These are phyloP conservation scores for Hypoxylon sp. DNA, from an alignment of 2,329 filamentous ascomycete genomes.

Conservation along the genomic window DNA sequence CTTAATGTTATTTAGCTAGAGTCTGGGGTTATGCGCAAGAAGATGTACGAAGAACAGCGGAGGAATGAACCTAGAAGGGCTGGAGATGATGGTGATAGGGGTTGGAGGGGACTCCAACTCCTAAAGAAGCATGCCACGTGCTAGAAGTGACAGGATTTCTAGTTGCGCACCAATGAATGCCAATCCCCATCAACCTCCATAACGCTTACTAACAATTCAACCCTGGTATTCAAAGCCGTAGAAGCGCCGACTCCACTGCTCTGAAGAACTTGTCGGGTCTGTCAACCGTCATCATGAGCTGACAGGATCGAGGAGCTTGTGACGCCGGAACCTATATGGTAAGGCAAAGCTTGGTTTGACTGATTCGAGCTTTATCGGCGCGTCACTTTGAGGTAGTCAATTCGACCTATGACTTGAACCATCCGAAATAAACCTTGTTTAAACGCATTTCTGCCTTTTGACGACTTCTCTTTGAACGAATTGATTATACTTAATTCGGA, in stretches of 20 bases:
- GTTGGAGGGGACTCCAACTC: slow-evolving; percentile 24
- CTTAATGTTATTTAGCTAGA: slow-evolving; percentile 29
- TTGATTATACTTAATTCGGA: slow-evolving; percentile 9
- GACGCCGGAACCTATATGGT: background rate
- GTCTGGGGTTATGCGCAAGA: slow-evolving; percentile 13
- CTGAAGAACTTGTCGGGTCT: slow-evolving; percentile 19
- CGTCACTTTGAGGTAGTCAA: slow-evolving; percentile 4
- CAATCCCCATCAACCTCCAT: slow-evolving; percentile 21
- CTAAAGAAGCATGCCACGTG: slow-evolving; percentile 34
- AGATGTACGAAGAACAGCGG: slow-evolving; percentile 5
- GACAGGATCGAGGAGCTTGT: slow-evolving; percentile 3
- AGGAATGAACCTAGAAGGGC: slow-evolving; percentile 18
- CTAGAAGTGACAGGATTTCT: slow-evolving; percentile 22
- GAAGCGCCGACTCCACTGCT: slow-evolving; percentile 40
- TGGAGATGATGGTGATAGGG: slow-evolving; percentile 13
- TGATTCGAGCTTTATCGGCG: slow-evolving; percentile 12
- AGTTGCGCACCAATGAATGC: slow-evolving; percentile 40
- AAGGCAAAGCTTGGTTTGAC: slow-evolving; percentile 5
- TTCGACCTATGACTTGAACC: slow-evolving; percentile 13
- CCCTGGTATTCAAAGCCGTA: slow-evolving; percentile 34
- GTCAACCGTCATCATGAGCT: slow-evolving; percentile 12
- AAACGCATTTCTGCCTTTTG: slow-evolving; percentile 9
- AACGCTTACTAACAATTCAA: slow-evolving; percentile 32
- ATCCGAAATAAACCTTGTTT: slow-evolving; percentile 2
- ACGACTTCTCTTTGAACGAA: background rate